Percentiles rank a stretch among this genome's conserved stretches.
Conservation (phyloP, 352 stramenopile species). For the Phytophthora parvispora region DNA sequence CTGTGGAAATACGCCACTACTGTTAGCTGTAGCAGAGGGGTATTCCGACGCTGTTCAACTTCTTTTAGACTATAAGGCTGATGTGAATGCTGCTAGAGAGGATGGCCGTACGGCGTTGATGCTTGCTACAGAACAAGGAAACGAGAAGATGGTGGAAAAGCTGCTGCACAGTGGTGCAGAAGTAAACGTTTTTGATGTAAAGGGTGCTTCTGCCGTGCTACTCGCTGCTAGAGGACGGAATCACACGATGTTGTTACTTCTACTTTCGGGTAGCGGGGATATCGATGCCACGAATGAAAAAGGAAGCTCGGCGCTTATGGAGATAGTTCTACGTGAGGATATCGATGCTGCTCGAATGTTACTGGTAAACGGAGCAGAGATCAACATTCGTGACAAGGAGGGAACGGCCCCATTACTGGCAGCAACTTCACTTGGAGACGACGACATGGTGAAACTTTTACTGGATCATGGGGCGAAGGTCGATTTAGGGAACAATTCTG, state of each 20-base stretch:
- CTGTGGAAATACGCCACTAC: not conserved
- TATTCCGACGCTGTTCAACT: not conserved
- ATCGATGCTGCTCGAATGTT: not conserved
- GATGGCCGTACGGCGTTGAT: not conserved
- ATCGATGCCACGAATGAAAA: not conserved
- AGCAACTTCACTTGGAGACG: not conserved
- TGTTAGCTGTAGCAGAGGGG: not conserved
- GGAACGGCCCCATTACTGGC: not conserved
- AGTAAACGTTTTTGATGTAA: not conserved
- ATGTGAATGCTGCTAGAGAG: not conserved
- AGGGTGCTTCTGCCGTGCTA: not conserved
- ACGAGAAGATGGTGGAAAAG: not conserved
- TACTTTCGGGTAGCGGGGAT: not conserved
- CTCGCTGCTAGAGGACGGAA: not conserved
- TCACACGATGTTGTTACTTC: not conserved
- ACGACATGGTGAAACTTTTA: not conserved
- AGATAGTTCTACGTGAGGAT: not conserved
- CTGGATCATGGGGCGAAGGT: not conserved
- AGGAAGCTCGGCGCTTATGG: not conserved
- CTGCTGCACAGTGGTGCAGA: not conserved
- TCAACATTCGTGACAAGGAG: not conserved
- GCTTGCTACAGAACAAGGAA: not conserved
- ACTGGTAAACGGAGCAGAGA: not conserved
- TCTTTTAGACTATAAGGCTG: not conserved
- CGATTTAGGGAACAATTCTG: not conserved